Evolutionary conservation across 75 land plant genomes (phyloP).

Genomic region (Azolla pinnata): DNA sequence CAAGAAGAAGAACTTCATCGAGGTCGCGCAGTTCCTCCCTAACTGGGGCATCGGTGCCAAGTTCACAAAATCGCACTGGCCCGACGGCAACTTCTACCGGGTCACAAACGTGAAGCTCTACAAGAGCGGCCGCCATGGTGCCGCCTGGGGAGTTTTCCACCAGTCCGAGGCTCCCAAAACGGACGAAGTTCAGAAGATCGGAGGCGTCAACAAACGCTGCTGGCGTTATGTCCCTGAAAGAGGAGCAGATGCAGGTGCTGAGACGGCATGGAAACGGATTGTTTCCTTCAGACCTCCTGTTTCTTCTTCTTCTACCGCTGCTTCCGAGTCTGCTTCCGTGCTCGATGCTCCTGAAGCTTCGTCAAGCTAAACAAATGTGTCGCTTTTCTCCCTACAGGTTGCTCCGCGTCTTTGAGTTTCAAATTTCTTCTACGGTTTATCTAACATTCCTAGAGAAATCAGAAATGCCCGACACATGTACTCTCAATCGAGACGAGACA

Average conservation of each 20-base stretch:
- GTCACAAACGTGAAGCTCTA: constrained; percentile 70
- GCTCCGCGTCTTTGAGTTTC: too few species aligned
- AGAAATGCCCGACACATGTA: too few species aligned
- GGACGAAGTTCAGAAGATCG: constrained; percentile 47
- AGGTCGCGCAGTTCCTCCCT: constrained; percentile 60
- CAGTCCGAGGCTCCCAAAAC: constrained; percentile 33
- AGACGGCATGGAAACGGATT: background rate
- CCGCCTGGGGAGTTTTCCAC: constrained; percentile 55
- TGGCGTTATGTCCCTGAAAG: constrained; percentile 44
- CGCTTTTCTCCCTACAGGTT: too few species aligned
- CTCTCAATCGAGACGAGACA: too few species aligned
- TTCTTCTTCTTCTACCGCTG: too few species aligned
- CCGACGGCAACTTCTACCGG: constrained; percentile 32
- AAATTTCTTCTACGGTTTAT: too few species aligned
- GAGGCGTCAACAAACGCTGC: constrained; percentile 62
- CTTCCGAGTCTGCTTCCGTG: too few species aligned
- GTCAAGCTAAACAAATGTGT: too few species aligned
- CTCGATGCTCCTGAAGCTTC: too few species aligned
- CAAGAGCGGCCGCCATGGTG: constrained; percentile 54
- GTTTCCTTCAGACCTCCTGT: too few species aligned
- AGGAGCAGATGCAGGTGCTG: background rate
- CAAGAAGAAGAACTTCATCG: constrained; percentile 65
- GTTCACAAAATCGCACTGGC: constrained; percentile 59
- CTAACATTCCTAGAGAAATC: too few species aligned
- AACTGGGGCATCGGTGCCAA: constrained; percentile 71